Evolutionary conservation across 306 rosid genomes (phyloP).

Genomic region (Gastrolobium bilobum): DNA sequence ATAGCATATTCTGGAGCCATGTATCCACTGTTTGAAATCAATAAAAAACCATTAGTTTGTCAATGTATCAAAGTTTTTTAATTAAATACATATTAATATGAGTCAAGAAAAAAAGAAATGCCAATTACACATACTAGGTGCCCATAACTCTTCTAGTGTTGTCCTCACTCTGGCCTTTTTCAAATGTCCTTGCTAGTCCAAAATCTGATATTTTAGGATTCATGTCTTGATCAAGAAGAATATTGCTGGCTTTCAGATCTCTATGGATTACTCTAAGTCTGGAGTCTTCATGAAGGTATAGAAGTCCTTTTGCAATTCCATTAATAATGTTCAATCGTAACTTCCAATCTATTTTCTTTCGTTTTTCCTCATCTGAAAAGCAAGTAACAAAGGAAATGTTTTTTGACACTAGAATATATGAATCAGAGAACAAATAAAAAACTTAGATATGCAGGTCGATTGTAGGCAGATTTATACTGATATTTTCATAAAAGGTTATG

Average conservation of each 20-base stretch:
- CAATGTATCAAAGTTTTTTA: not conserved
- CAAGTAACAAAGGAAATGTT: not conserved
- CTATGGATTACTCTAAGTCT: slow-evolving; percentile 61
- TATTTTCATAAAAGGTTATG: too few relatives aligned
- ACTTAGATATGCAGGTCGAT: not conserved
- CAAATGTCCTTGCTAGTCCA: slow-evolving; percentile 60
- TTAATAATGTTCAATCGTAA: slow-evolving; percentile 47
- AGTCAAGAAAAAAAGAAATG: not conserved
- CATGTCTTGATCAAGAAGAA: slow-evolving; percentile 57
- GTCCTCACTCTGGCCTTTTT: slow-evolving; percentile 49
- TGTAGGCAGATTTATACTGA: too few relatives aligned
- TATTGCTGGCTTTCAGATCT: slow-evolving; percentile 62
- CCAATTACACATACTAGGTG: slow-evolving; percentile 57
- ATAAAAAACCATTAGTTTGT: not conserved
- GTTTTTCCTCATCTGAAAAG: slow-evolving; percentile 49
- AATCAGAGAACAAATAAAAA: not conserved
- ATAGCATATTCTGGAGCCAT: slow-evolving; percentile 68
- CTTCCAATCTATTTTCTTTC: slow-evolving; percentile 54
- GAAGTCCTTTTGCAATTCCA: slow-evolving; percentile 65
- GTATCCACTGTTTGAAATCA: slow-evolving; percentile 54
- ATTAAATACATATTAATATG: not conserved
- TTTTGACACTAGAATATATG: not conserved
- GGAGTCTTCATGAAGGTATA: slow-evolving; percentile 67
- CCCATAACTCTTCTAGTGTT: slow-evolving; percentile 63
- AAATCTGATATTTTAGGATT: slow-evolving; percentile 67